Conservation (phyloP, 2,329 filamentous ascomycete species). For the Fusarium ambrosium region DNA sequence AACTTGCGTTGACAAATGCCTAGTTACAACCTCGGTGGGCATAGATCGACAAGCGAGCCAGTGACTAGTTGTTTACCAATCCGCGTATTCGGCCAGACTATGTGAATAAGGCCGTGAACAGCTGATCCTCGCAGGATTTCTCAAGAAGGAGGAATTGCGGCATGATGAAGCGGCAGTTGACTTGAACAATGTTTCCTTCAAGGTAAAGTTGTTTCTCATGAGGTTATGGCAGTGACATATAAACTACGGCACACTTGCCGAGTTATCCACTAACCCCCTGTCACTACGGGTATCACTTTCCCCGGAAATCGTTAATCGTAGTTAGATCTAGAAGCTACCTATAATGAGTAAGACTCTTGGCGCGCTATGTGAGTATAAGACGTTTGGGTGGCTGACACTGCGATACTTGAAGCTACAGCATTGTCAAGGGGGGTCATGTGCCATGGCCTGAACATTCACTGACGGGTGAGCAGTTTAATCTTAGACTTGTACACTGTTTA, state of each 20-base stretch:
- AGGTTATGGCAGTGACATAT: background rate
- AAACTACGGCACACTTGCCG: background rate
- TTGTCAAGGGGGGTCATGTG: background rate
- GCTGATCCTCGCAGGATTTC: background rate
- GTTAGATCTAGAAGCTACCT: background rate
- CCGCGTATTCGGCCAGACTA: background rate
- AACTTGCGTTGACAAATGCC: background rate
- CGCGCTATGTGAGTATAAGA: background rate
- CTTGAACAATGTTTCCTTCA: background rate
- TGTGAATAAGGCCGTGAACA: background rate
- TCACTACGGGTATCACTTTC: background rate
- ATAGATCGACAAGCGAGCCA: slow-evolving; percentile 1
- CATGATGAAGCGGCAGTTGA: background rate
- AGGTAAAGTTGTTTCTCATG: background rate
- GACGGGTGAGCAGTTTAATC: background rate
- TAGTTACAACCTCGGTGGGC: background rate
- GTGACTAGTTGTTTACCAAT: background rate
- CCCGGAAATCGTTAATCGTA: background rate
- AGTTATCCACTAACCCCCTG: background rate
- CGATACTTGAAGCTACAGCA: background rate
- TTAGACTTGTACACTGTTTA: background rate
- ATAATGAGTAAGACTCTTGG: background rate
- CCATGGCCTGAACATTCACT: background rate
- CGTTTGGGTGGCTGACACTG: background rate
- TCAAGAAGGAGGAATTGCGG: background rate